A percentile compares a stretch with the other conserved stretches of the same genome.
phyloP scores from a whole-genome alignment of 257 asterid genomes.

The Solanum infundibuliforme region DNA sequence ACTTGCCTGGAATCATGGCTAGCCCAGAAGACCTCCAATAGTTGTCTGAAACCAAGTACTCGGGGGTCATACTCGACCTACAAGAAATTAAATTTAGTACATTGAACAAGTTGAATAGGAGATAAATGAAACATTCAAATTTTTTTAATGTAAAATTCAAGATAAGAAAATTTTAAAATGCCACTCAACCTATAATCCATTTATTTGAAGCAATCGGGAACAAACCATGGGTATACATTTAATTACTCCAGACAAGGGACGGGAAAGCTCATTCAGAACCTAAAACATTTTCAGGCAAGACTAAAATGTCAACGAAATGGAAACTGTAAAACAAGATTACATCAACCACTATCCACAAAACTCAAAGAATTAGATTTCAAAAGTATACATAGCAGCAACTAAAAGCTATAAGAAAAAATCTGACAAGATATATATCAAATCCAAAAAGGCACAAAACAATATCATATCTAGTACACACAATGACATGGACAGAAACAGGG shows the following conservation, averaged over 20 bases:
- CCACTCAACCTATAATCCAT: background rate
- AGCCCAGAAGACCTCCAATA: conserved; percentile 84
- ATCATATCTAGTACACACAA: background rate
- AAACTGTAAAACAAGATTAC: background rate
- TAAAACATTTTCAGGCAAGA: background rate
- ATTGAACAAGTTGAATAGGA: background rate
- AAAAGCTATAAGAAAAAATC: background rate
- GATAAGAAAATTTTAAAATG: background rate
- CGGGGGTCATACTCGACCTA: conserved; percentile 85
- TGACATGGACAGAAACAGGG: background rate
- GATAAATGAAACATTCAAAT: background rate
- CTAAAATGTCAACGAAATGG: background rate
- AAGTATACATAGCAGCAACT: background rate
- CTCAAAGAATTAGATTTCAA: background rate
- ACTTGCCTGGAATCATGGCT: conserved; percentile 95
- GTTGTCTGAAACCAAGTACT: conserved; percentile 50
- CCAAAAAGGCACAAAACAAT: background rate
- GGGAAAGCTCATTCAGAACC: background rate
- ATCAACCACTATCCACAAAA: background rate
- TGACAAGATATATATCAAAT: background rate
- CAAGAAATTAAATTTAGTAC: conserved; percentile 3
- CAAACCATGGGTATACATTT: background rate
- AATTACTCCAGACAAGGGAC: background rate
- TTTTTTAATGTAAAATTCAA: background rate
- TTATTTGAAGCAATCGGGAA: background rate